Conservation (phyloP, 1,284 basidiomycete genomes). For the Rhodotorula sp. region DNA sequence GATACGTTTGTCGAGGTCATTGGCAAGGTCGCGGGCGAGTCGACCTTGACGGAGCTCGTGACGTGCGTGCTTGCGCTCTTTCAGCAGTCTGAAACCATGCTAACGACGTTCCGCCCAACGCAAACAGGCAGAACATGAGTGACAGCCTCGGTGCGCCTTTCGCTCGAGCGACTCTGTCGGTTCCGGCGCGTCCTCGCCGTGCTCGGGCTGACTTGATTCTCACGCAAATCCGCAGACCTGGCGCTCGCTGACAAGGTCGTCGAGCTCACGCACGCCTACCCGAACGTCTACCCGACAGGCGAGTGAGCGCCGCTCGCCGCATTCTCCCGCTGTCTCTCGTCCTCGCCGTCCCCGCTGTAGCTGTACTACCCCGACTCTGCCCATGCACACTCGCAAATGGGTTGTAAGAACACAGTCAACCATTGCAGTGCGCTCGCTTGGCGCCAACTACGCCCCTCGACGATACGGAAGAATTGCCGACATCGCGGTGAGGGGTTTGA, state of each 20-base stretch:
- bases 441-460: no score
- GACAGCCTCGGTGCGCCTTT: slow-evolving; percentile 63
- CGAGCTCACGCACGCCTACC: slow-evolving; percentile 49
- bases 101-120: not conserved
- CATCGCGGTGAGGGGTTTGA: no score
- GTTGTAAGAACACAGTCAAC: no score
- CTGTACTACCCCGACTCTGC: not conserved
- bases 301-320: not conserved
- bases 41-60: slow-evolving; percentile 64
- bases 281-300: slow-evolving; percentile 34
- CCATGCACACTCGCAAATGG: no score
- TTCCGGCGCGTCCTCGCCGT: not conserved
- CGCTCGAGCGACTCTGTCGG: not conserved
- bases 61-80: slow-evolving; percentile 39
- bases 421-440: no score
- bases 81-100: not conserved
- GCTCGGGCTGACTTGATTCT: not conserved
- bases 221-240: slow-evolving; percentile 58
- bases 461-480: no score
- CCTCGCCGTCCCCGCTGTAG: not conserved
- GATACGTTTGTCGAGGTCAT: slow-evolving; percentile 73
- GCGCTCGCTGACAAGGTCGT: slow-evolving; percentile 66
- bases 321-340: no score
- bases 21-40: slow-evolving; percentile 64
- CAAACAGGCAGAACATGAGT: slow-evolving; percentile 61